Conservation (phyloP, 352 stramenopile species). For the Pythium utonaiense region DNA sequence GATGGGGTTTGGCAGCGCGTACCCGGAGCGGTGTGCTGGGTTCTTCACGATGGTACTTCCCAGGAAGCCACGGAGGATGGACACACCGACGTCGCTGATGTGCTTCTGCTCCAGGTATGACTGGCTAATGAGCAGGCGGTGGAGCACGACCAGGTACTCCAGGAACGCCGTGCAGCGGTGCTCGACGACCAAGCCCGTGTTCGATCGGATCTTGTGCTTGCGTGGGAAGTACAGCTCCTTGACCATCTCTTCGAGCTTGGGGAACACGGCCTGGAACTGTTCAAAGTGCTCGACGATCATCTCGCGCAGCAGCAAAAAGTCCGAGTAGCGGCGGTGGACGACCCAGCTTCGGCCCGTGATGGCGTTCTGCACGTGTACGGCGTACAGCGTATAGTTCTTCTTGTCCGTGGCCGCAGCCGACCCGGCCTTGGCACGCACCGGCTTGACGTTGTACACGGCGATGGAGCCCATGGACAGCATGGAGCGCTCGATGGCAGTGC, state of each 20-base stretch:
- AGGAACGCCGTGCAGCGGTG: slow-evolving; percentile 33
- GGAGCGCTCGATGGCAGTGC: slow-evolving; percentile 27
- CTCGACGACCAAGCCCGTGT: slow-evolving; percentile 24
- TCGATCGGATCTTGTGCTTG: slow-evolving; percentile 31
- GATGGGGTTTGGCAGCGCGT: slow-evolving; percentile 26
- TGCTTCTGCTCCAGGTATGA: slow-evolving; percentile 29
- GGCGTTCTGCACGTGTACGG: slow-evolving; percentile 36
- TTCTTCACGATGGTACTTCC: slow-evolving; percentile 28
- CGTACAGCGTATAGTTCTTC: slow-evolving; percentile 32
- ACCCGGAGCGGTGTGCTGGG: slow-evolving; percentile 19
- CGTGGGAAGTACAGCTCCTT: slow-evolving; percentile 32
- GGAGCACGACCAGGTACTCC: slow-evolving; percentile 28
- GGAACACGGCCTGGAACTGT: slow-evolving; percentile 26
- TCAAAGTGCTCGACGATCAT: slow-evolving; percentile 27
- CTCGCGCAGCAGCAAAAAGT: slow-evolving; percentile 31
- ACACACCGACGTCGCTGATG: slow-evolving; percentile 27
- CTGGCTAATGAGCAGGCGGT: slow-evolving; percentile 30
- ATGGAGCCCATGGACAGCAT: slow-evolving; percentile 31
- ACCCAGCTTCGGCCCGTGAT: slow-evolving; percentile 38
- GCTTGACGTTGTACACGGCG: slow-evolving; percentile 32
- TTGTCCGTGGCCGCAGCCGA: neutral
- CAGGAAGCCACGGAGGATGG: slow-evolving; percentile 34
- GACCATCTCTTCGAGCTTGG: slow-evolving; percentile 24
- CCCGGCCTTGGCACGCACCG: slow-evolving; percentile 19
- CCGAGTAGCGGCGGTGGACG: slow-evolving; percentile 34